Conservation (phyloP, 2,329 filamentous ascomycete species). For the Fusarium sp. region DNA sequence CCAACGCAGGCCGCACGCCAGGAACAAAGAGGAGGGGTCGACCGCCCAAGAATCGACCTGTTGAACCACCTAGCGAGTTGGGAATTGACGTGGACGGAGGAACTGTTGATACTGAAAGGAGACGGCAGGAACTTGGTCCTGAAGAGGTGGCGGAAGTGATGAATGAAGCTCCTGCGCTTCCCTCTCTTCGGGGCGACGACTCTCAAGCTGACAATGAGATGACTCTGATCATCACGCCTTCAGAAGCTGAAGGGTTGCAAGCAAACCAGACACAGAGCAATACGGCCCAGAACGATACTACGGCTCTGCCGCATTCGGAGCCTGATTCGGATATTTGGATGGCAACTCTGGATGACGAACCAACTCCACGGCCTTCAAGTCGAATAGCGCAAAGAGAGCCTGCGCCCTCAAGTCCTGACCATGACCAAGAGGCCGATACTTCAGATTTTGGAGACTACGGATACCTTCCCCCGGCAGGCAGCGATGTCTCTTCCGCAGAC, state of each 20-base stretch:
- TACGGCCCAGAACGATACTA: conserved; percentile 16
- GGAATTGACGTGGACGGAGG: conserved; percentile 30
- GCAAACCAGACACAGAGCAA: conserved; percentile 14
- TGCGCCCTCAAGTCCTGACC: conserved; percentile 20
- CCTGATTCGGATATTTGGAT: conserved; percentile 60
- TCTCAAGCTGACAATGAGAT: conserved; percentile 46
- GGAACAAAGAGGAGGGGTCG: conserved; percentile 47
- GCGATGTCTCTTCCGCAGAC: conserved; percentile 50
- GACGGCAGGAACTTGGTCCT: conserved; percentile 37
- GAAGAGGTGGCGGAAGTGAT: conserved; percentile 45
- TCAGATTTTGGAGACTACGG: conserved; percentile 45
- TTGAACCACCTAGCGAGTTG: conserved; percentile 45
- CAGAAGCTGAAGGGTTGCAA: conserved; percentile 31
- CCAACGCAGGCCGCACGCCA: conserved; percentile 47
- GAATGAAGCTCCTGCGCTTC: conserved; percentile 31
- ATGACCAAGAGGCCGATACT: conserved; percentile 26
- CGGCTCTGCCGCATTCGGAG: conserved; percentile 46
- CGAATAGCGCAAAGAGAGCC: conserved; percentile 23
- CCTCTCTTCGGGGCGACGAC: conserved; percentile 39
- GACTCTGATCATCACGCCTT: conserved; percentile 41
- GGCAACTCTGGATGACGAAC: conserved; percentile 54
- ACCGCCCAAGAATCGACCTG: conserved; percentile 44
- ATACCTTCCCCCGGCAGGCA: conserved; percentile 45
- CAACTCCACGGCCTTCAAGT: conserved; percentile 49
- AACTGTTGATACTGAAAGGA: conserved; percentile 24